Evolutionary conservation across 202 grass and related monocot species (phyloP).

Genomic region (Setaria italica): DNA sequence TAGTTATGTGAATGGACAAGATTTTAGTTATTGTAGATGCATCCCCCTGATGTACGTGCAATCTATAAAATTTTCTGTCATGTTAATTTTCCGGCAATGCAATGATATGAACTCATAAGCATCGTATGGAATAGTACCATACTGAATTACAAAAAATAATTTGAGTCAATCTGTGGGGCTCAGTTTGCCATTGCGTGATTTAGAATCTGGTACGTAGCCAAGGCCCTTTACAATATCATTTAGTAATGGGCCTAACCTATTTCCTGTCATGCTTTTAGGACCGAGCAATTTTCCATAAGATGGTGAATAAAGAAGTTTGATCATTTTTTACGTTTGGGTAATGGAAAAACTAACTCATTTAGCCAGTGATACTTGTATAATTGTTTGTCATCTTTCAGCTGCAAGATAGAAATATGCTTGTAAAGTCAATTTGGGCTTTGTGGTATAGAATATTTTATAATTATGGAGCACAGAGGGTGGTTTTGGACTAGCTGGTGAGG

Average conservation of each 20-base stretch:
- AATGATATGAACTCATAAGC: neutral
- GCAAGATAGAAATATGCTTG: neutral
- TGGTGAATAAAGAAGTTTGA: too few relatives aligned
- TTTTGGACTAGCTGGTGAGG: neutral
- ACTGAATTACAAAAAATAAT: neutral
- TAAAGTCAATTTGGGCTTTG: slow-evolving; percentile 21
- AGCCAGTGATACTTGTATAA: neutral
- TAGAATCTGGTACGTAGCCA: neutral
- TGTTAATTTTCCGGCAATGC: neutral
- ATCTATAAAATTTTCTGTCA: neutral
- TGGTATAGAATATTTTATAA: neutral
- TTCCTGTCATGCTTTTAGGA: neutral
- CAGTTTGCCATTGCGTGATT: neutral
- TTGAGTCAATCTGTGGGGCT: neutral
- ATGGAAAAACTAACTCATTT: neutral
- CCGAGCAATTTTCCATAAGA: neutral
- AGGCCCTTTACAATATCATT: neutral
- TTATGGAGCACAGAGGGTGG: neutral
- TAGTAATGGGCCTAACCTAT: neutral
- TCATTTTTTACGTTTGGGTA: too few relatives aligned
- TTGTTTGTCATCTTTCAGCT: neutral
- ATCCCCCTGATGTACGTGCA: neutral
- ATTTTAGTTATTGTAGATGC: neutral
- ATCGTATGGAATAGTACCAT: neutral
- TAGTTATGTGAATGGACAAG: neutral